phyloP scores from a whole-genome alignment of 768 basidiomycete genomes.

The Cantharellus anzutake region DNA sequence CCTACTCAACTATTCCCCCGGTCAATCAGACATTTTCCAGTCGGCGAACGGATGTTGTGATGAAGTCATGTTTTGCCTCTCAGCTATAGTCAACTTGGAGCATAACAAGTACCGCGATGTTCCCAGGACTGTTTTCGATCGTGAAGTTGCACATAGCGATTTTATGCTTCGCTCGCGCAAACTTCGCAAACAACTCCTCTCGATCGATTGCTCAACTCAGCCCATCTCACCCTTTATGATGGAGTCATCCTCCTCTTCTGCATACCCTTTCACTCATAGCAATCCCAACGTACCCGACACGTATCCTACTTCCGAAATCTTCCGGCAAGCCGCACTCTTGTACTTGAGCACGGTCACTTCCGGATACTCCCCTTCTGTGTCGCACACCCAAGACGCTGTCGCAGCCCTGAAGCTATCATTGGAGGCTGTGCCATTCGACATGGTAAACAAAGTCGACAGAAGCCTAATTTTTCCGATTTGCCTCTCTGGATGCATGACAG shows the following conservation, averaged over 20 bases:
- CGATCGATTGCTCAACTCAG: not conserved
- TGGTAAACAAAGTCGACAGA: conserved; percentile 28
- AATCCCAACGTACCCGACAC: not conserved
- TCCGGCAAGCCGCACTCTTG: conserved; percentile 53
- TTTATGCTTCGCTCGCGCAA: not conserved
- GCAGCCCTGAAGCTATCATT: conserved; percentile 32
- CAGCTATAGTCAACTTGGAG: not conserved
- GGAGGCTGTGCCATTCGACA: conserved; percentile 31
- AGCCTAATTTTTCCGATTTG: conserved; percentile 57
- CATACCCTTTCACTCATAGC: not conserved
- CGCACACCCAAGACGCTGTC: conserved; percentile 24
- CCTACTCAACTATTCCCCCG: not conserved
- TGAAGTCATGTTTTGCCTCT: not conserved
- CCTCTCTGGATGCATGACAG: conserved; percentile 55
- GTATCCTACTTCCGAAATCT: conserved; percentile 17
- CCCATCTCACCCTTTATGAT: too few species aligned
- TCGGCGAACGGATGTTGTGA: not conserved
- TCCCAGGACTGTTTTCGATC: too few species aligned
- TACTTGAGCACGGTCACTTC: conserved; percentile 64
- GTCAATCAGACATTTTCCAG: not conserved
- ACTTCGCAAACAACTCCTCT: not conserved
- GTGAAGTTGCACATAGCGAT: not conserved
- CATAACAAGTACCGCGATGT: not conserved
- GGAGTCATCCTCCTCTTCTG: too few species aligned
- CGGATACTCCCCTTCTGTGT: conserved; percentile 38